These are phyloP conservation scores for Schizophyllum amplum DNA, from an alignment of 1,284 basidiomycete genomes.

Conservation along the genomic window DNA sequence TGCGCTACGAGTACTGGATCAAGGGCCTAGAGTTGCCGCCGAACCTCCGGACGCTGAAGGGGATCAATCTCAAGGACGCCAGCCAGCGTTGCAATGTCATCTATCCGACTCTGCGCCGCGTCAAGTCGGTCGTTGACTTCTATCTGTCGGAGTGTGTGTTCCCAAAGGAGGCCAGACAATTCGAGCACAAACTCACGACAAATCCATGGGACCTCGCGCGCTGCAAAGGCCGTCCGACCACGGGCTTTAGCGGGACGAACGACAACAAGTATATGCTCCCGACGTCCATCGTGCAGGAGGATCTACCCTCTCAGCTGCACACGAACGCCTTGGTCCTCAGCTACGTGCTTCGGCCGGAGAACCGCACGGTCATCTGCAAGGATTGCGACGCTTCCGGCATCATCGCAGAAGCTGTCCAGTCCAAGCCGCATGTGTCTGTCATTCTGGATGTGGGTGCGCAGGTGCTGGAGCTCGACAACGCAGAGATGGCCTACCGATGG, in stretches of 20 bases:
- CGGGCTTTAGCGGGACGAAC: constrained; percentile 53
- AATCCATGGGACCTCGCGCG: constrained; percentile 48
- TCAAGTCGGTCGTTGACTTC: constrained; percentile 38
- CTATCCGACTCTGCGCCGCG: constrained; percentile 27
- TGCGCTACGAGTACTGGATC: constrained; percentile 38
- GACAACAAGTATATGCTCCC: constrained; percentile 43
- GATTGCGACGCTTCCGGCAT: constrained; percentile 19
- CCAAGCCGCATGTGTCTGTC: constrained; percentile 29
- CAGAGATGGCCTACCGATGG: constrained; percentile 33
- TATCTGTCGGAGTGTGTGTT: constrained; percentile 40
- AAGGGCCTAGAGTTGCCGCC: constrained; percentile 14
- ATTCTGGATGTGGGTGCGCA: constrained; percentile 52
- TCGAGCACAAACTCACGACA: constrained; percentile 36
- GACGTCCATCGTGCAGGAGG: constrained; percentile 33
- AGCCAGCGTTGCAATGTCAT: constrained; percentile 25
- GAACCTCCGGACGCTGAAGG: constrained; percentile 10
- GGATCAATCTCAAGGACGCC: constrained; percentile 34
- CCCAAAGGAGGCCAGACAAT: constrained; percentile 41
- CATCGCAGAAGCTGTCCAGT: constrained; percentile 26
- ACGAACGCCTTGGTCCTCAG: constrained; percentile 44
- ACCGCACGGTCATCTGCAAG: constrained; percentile 28
- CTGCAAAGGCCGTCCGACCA: constrained; percentile 25
- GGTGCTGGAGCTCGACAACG: constrained; percentile 42
- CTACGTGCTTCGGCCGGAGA: constrained; percentile 36
- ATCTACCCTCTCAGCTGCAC: constrained; percentile 31